These are phyloP conservation scores for Chlamydomonas incerta DNA, from an alignment of 139 green algal genomes.

Conservation along the genomic window DNA sequence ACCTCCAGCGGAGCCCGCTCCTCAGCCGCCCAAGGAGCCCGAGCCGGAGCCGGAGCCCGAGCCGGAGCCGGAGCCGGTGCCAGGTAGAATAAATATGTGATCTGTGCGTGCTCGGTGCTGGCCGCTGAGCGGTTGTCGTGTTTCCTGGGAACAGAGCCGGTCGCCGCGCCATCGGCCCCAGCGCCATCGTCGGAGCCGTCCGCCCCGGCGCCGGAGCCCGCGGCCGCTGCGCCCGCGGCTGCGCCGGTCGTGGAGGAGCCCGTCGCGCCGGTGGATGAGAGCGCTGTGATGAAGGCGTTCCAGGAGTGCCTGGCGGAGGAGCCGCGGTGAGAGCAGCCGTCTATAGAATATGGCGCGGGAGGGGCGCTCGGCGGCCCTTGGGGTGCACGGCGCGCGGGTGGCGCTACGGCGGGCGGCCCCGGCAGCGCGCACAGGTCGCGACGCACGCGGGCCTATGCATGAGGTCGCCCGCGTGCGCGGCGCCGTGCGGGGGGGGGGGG, in stretches of 20 bases:
- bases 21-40: background rate
- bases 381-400: background rate
- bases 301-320: conserved; percentile 74
- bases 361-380: background rate
- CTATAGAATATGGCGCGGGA: too few species aligned
- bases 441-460: too few species aligned
- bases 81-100: background rate
- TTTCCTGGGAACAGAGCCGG: background rate
- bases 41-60: conserved; percentile 9
- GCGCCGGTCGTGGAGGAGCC: conserved; percentile 46
- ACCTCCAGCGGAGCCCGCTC: conserved; percentile 18
- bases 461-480: too few species aligned
- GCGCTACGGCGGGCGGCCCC: too few species aligned
- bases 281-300: conserved; percentile 64
- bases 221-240: conserved; percentile 9
- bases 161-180: background rate
- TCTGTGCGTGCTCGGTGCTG: background rate
- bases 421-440: too few species aligned
- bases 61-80: background rate
- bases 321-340: conserved; percentile 63
- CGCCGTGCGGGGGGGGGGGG: too few species aligned
- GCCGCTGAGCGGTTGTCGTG: background rate
- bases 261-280: conserved; percentile 60
- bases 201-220: background rate
- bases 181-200: background rate